Base-by-base conservation (phyloP, 2,329 filamentous ascomycete species). In the Alternaria angustiovoidea region DNA sequence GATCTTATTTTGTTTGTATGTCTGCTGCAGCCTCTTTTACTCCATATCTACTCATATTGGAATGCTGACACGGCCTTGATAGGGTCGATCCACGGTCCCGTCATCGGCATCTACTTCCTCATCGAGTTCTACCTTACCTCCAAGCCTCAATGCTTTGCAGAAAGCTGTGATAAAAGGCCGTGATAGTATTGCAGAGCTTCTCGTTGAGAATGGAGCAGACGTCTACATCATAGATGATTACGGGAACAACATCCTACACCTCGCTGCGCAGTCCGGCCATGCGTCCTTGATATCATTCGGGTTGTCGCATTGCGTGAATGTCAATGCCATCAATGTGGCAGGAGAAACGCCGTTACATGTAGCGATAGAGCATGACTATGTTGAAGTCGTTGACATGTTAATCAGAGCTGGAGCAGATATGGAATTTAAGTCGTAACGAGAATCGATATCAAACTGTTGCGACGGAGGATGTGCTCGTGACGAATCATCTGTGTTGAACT, bases 341-440 rank as follows among this genome's bases (percentile, higher is more conserved):
- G 56, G 56, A 18, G 20, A 59, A 20, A 59, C 56, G 11, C 42
- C 56, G 7, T 48, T 59, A n/a, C 56, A 59, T 54, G 49, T 59
- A 36, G 56, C 56, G n/a, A 43, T 59, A 54, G 56, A 59, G 41
- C 30, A 48, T 48, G 43, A 49, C 24, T 26, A 26, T 20, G 39
- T 34, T 49, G 56, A 59, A 16, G 38, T 59, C 32, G 49, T 54
- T 5, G 24, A 51, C 7, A 53, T 59, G 30, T 39, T 59, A 8
- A 30, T 59, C 30, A 59, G 42, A 42, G 56, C 56, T 48, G 56
- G 49, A 22, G 38, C 38, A 11, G 38, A 56, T 24, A 56, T 56
- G 26, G 54, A 56, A 20, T 49, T 41, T 14, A 56, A 49, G 24
- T 56, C 54, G 9, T 41, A 22, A 41, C 38, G 9, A 12, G 1